Conservation (phyloP, 140 eudicot genomes). For the Cichorium intybus region DNA sequence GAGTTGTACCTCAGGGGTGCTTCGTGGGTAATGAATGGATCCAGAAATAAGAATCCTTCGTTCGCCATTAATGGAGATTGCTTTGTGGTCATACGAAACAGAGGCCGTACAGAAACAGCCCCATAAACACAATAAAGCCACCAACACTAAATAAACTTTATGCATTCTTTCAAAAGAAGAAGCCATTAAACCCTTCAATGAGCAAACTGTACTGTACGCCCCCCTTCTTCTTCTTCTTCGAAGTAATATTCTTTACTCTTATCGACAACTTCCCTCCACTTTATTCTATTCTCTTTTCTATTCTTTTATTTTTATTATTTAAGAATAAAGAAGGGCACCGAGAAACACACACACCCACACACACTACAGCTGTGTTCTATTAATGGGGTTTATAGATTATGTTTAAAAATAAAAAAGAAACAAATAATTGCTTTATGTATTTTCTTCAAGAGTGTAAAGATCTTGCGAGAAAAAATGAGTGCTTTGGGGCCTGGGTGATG, state of each 20-base stretch:
- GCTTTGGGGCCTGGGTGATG: conserved; percentile 23
- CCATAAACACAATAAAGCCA: conserved; percentile 44
- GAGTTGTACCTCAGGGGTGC: conserved; percentile 85
- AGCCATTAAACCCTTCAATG: conserved; percentile 9
- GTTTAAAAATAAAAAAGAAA: background rate
- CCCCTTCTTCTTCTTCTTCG: conserved; percentile 2
- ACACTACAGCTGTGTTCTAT: conserved; percentile 39
- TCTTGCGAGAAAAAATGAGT: conserved; percentile 23
- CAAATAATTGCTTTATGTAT: conserved; percentile 14
- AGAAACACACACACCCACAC: conserved; percentile 27
- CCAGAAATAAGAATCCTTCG: conserved; percentile 93
- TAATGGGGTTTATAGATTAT: conserved; percentile 15
- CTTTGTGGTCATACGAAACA: conserved; percentile 74
- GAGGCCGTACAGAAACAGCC: conserved; percentile 45
- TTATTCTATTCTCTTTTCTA: conserved; percentile 36
- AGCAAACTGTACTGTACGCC: conserved; percentile 16
- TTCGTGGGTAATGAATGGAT: conserved; percentile 96
- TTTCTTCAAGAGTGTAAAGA: conserved; percentile 17
- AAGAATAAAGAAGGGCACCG: conserved; percentile 36
- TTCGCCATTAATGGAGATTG: conserved; percentile 73
- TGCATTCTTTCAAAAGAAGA: conserved; percentile 27
- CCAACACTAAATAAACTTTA: background rate
- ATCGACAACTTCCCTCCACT: conserved; percentile 41
- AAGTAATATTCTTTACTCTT: conserved; percentile 22
- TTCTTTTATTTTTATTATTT: background rate